Base-by-base conservation (phyloP, 257 asterid genomes). In the Misopates orontium region DNA sequence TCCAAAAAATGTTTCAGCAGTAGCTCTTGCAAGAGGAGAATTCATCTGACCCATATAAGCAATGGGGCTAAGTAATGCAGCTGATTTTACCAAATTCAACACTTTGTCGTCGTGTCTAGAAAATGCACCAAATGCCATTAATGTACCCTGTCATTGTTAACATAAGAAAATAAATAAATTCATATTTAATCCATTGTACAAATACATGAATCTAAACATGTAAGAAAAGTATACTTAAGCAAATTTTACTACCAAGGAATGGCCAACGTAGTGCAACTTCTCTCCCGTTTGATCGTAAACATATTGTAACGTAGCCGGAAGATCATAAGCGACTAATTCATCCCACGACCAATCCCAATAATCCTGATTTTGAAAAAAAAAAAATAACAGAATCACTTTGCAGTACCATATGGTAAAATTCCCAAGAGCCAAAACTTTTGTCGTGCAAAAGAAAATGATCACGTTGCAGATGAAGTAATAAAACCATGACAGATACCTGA, bases 331-430 rank as follows among this genome's bases (percentile, higher is more conserved):
- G 23, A 76, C 92, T 61, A 89, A 67, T 83, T 89, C 96, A 58
- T 89, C 96, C 96, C 96, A 86, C 47, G 95, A 84, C 96, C 96
- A 89, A 31, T 89, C 71, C n/a, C 93, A 89, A 9, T 72, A 89
- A 10, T 57, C 75, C 96, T 88, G n/a, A 73, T 67, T 16, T 40
- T 58, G 66, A 13, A 53, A 21, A 12, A 40, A n/a, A n/a, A n/a
- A n/a, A n/a, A n/a, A n/a, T n/a, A n/a, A n/a, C n/a, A n/a, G n/a
- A n/a, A n/a, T n/a, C n/a, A n/a, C n/a, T n/a, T n/a, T n/a, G n/a
- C n/a, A n/a, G n/a, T n/a, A n/a, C n/a, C n/a, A n/a, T n/a, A n/a
- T n/a, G n/a, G n/a, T n/a, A n/a, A n/a, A n/a, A n/a, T n/a, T n/a
- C n/a, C n/a, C n/a, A n/a, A n/a, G n/a, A n/a, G n/a, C n/a, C n/a